phyloP scores from a whole-genome alignment of 768 basidiomycete species.

The Multifurca ochricompacta region DNA sequence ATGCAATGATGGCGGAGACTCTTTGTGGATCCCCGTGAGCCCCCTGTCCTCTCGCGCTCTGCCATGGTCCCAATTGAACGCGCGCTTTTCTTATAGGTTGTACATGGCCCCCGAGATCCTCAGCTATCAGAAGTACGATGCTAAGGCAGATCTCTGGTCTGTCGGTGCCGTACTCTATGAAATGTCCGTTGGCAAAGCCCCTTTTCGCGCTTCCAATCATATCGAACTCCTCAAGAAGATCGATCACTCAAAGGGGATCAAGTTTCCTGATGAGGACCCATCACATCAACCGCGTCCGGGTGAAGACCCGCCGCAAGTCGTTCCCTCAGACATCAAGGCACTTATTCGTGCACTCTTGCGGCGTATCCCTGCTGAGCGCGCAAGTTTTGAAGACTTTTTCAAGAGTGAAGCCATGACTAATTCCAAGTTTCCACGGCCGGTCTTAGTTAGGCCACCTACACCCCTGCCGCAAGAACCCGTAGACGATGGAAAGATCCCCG shows the following conservation, averaged over 20 bases:
- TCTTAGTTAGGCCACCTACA: conserved; percentile 27
- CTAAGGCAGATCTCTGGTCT: conserved; percentile 96
- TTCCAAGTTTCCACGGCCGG: conserved; percentile 64
- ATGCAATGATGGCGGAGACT: conserved; percentile 93
- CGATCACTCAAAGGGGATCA: conserved; percentile 82
- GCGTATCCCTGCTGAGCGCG: conserved; percentile 75
- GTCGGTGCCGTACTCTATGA: conserved; percentile 96
- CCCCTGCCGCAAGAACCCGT: conserved; percentile 22
- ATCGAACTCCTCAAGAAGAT: conserved; percentile 93
- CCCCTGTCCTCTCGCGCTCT: background rate
- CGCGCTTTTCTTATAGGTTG: conserved; percentile 40
- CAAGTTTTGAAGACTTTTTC: conserved; percentile 91
- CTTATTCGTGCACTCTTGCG: conserved; percentile 81
- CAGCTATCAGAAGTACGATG: conserved; percentile 95
- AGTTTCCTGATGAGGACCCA: conserved; percentile 89
- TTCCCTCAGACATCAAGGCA: conserved; percentile 78
- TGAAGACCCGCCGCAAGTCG: conserved; percentile 42
- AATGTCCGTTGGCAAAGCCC: conserved; percentile 88
- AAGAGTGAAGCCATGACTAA: conserved; percentile 67
- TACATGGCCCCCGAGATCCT: conserved; percentile 99
- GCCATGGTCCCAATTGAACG: background rate
- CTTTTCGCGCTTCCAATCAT: conserved; percentile 93
- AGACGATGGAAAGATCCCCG: conserved; percentile 42
- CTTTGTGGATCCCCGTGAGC: conserved; percentile 94
- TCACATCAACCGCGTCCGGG: conserved; percentile 38